Evolutionary conservation across 2,329 filamentous ascomycete species (phyloP), one percentile per base, ranked within the genome.

Genomic region (Fusarium pseudoanthophilum): DNA sequence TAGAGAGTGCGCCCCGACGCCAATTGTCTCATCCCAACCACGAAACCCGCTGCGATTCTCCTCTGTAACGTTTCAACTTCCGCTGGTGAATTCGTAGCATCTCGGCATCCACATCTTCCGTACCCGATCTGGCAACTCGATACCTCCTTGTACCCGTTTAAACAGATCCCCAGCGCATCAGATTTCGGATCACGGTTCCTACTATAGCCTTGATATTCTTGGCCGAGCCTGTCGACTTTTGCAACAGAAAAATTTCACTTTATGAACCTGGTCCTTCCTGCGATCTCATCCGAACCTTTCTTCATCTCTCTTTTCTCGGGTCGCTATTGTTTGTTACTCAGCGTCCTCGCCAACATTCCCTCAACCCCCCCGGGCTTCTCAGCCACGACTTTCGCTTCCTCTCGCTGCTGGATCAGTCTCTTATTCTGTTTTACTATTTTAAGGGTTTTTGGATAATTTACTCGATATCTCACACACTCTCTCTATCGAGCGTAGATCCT

Each of bases 341-440:
- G 67, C 64, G 71, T 69, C 59, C 56, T 56, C 55, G 30, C 24
- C 49, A 60, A 56, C 64, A 43, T 48, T 73, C 71, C 42, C 71
- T 73, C 56, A 37, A 51, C 53, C 34, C 34, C 24, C 45, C 18
- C 52, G 42, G 68, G 64, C 72, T 59, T 40, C 43, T 61, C 64
- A 62, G 66, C 66, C 74, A 72, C 75, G 65, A 56, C 72, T 56
- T 78, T 75, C 73, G 74, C 68, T 78, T 77, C 73, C 48, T 67
- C 67, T 71, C 64, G 69, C 88, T 90, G 88, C 89, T 90, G 88
- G 88, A 83, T 89, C 88, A 90, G 88, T 88, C 84, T 83, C 80
- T 80, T 37, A 37, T 37, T 82, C 73, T 78, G 76, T 75, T 68
- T 46, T 43, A 45, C 51, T 67, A 43, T 39, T 39, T 45, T 21